These are phyloP conservation scores for Stephania yunnanensis DNA, from an alignment of 164 flowering plant genomes.

Conservation along the genomic window DNA sequence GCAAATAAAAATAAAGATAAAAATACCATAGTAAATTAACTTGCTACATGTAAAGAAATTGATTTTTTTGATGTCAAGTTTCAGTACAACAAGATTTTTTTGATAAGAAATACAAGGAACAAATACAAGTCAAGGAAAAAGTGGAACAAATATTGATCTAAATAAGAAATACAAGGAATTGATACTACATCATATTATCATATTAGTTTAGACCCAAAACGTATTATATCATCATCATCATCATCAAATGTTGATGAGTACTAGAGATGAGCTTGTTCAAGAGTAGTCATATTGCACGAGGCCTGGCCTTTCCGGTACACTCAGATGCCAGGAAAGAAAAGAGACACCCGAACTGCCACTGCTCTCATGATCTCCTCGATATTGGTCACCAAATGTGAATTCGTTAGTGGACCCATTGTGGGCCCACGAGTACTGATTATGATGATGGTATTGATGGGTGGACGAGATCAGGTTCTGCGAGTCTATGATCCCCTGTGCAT, in stretches of 20 bases:
- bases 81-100: neutral
- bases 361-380: constrained; percentile 19
- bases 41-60: too few relatives aligned
- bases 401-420: constrained; percentile 43
- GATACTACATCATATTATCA: neutral
- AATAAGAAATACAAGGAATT: neutral
- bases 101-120: constrained; percentile 1
- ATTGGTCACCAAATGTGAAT: constrained; percentile 40
- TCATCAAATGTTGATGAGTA: constrained; percentile 9
- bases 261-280: neutral
- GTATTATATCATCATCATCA: constrained; percentile 13
- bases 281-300: constrained; percentile 61
- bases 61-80: too few relatives aligned
- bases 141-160: neutral
- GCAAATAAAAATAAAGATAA: too few relatives aligned
- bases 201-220: constrained; percentile 6
- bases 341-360: constrained; percentile 28
- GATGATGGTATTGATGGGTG: constrained; percentile 8
- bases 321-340: constrained; percentile 80
- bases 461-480: constrained; percentile 21
- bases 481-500: constrained; percentile 16
- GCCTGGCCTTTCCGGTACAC: constrained; percentile 61
- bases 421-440: constrained; percentile 15
- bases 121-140: neutral
- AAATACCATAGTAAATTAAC: too few relatives aligned